Evolutionary conservation across 257 asterid species (phyloP), one percentile per base, ranked within the genome.

Genomic region (Salvia miltiorrhiza): DNA sequence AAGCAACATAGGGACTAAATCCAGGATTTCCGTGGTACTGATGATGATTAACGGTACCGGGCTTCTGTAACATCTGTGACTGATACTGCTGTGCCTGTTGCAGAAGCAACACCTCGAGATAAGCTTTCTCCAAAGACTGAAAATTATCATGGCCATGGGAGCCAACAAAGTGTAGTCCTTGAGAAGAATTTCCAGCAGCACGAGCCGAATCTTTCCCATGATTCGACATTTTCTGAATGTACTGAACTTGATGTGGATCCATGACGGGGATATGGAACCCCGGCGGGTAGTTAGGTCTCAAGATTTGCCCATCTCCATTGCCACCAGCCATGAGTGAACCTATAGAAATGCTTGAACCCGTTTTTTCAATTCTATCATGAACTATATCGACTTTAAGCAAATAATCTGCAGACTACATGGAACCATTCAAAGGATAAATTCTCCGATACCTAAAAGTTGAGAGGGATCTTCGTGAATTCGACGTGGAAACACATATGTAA

Each of bases 41-140:
- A 45, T 76, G 86, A 45, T 76, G 80, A 54, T 71, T 79, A 65
- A 76, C 65, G 13, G 26, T 70, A 59, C 81, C 80, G 24, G 76
- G 57, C 57, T 80, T 78, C 41, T 67, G 84, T 13, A 76, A 61
- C 20, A 74, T 23, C 45, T 79, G 81, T 0, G 84, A 55, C 67
- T 79, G 87, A 64, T 80, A 80, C 45, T 83, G 95, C 65, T 78
- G 87, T 14, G 69, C 75, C 68, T 88, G 89, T 49, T 84, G 96
- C 45, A 81, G 17, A 73, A 88, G 86, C 70, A 89, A 75, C 6
- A 85, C 82, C 80, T 88, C 97, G 11, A 82, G 78, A 80, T 84
- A 87, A 60, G 92, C 85, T 69, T 81, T 87, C 81, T 87, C 94
- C 70, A 85, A 71, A 64, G 81, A 85, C 26, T 79, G 88, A 49